Evolutionary conservation across 2,329 filamentous ascomycete genomes (phyloP), one percentile per base, ranked within the genome.

Genomic region (Paecilomyces dactylethromorphus): DNA sequence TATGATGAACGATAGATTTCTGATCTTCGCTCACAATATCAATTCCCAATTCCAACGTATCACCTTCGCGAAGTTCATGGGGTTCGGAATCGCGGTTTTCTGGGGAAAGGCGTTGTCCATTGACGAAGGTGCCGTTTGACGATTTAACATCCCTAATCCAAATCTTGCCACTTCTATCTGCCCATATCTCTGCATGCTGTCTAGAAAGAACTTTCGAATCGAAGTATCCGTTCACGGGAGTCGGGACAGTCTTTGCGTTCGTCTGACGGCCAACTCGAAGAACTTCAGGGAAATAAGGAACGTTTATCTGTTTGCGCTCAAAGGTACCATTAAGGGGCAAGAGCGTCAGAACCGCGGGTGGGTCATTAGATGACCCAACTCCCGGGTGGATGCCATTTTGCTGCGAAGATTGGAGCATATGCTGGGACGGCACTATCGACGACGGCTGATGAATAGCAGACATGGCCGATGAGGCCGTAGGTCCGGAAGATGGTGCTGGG

Each of bases 21-120:
- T 97, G 93, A 72, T 99, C 94, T 74, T 99, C 94, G 74, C 91
- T 96, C 56, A 99, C 93, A 69, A 99, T 99, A 71, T 99, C 94
- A 68, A 99, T 99, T 58, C 94, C 94, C 35, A 99, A 82, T 71
- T 99, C 94, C 56, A 99, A 80, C 63, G 94, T 91, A 71, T 99
- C 94, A 64, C 91, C 88, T 60, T 93, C 92, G 68, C 92, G 88
- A 33, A 99, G 79, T 71, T 97, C 93, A 71, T 97, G 91, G 0
- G 94, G 92, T 62, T 97, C 94, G 0, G 93, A 97, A 75, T 99
- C 94, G 66, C 92, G 87, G 69, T 97, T 99, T 73, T 99, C 94
- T 57, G 87, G 90, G 1, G 94, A 97, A 60, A 99, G 76, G 31
- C 94, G 87, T 57, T 89, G 86, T 21, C 92, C 92, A 69, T 99